phyloP scores from a whole-genome alignment of 2,329 filamentous ascomycete species.

The Sporothrix inflata region DNA sequence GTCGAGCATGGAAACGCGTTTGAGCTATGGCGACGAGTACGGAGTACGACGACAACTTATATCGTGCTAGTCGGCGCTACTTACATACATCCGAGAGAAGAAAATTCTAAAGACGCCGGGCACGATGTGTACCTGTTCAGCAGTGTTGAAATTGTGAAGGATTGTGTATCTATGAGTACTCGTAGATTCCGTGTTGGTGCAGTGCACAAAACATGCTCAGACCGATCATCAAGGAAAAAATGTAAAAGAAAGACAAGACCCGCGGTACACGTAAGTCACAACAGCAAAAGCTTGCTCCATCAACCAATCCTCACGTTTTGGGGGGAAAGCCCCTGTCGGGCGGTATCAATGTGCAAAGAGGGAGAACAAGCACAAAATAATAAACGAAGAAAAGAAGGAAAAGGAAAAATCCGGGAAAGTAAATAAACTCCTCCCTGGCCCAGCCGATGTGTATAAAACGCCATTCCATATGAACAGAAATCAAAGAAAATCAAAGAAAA shows the following conservation, averaged over 20 bases:
- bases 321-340: not conserved
- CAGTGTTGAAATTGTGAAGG: not conserved
- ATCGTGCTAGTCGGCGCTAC: not conserved
- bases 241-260: no score
- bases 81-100: not conserved
- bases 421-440: conserved; percentile 2
- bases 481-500: not conserved
- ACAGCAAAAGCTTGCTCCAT: no score
- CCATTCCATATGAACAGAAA: not conserved
- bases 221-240: not conserved
- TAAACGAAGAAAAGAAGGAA: not conserved
- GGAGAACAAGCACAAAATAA: not conserved
- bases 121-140: not conserved
- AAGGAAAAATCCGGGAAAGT: not conserved
- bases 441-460: conserved; percentile 18
- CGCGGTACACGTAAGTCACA: not conserved
- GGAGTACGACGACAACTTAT: not conserved
- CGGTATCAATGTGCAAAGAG: conserved; percentile 2
- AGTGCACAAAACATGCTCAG: not conserved
- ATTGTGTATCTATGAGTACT: not conserved
- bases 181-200: not conserved
- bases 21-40: not conserved
- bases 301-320: not conserved
- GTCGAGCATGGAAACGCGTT: not conserved
- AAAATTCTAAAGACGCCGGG: not conserved